These are phyloP conservation scores for Nitzschia putrida DNA, from an alignment of 108 stramenopile species.

Conservation along the genomic window DNA sequence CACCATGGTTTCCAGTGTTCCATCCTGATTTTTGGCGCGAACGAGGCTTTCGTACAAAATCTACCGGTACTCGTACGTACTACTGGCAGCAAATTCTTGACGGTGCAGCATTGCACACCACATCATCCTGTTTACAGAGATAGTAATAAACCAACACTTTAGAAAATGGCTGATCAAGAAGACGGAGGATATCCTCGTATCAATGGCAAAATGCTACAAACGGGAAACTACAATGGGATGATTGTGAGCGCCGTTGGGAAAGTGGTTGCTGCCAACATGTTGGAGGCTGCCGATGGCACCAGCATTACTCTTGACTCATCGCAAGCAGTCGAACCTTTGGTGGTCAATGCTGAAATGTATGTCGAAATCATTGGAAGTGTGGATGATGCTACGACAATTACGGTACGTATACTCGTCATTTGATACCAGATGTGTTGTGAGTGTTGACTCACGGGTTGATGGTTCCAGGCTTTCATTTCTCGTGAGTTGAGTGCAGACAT, in stretches of 20 bases:
- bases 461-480: constrained; percentile 50
- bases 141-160: background rate
- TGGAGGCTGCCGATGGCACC: constrained; percentile 47
- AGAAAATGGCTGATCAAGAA: constrained; percentile 45
- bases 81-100: too few relatives aligned
- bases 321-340: constrained; percentile 2
- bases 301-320: constrained; percentile 17
- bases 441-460: constrained; percentile 9
- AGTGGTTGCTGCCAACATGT: constrained; percentile 25
- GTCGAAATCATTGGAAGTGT: constrained; percentile 48
- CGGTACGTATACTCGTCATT: constrained; percentile 12
- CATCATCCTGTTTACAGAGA: too few relatives aligned
- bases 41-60: too few relatives aligned
- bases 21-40: too few relatives aligned
- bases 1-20: too few relatives aligned
- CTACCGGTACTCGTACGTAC: too few relatives aligned
- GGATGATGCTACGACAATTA: constrained; percentile 24
- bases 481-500: constrained; percentile 50
- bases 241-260: constrained; percentile 49
- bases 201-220: constrained; percentile 60
- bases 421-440: background rate
- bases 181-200: constrained; percentile 73
- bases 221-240: constrained; percentile 44
- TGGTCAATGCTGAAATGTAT: constrained; percentile 26
- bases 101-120: too few relatives aligned